These are phyloP conservation scores for Alternaria atra DNA, from an alignment of 2,329 filamentous ascomycete genomes.

Conservation along the genomic window DNA sequence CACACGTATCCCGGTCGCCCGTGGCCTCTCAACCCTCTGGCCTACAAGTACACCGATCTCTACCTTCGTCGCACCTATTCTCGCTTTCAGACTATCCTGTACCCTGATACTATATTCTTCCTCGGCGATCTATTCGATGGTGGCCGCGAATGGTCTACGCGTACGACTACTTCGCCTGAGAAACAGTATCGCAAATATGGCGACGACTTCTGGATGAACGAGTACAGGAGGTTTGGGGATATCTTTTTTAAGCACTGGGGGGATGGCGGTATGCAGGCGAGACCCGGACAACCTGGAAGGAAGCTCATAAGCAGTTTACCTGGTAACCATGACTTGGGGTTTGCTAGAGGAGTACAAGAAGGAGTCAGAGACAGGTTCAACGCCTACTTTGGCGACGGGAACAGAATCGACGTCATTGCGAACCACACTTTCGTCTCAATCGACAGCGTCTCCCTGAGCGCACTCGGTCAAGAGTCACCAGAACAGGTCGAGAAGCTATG, in stretches of 20 bases:
- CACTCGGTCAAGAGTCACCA: constrained; percentile 65
- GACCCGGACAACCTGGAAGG: constrained; percentile 70
- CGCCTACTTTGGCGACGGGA: constrained; percentile 89
- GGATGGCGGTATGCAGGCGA: constrained; percentile 63
- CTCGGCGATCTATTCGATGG: constrained; percentile 95
- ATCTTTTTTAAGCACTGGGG: constrained; percentile 82
- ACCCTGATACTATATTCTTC: constrained; percentile 90
- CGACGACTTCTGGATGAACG: constrained; percentile 82
- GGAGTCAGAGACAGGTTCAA: constrained; percentile 84
- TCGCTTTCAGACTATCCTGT: constrained; percentile 76
- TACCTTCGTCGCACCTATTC: constrained; percentile 86
- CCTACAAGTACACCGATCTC: constrained; percentile 81
- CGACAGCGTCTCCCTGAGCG: constrained; percentile 87
- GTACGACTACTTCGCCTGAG: constrained; percentile 62
- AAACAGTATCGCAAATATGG: constrained; percentile 79
- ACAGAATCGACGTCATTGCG: constrained; percentile 87
- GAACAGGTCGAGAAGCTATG: constrained; percentile 71
- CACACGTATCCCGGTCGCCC: constrained; percentile 91
- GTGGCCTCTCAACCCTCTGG: constrained; percentile 73
- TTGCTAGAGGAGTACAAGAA: constrained; percentile 83
- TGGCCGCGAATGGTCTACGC: constrained; percentile 91
- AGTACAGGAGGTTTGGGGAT: constrained; percentile 84
- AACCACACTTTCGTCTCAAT: constrained; percentile 96
- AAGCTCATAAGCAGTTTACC: constrained; percentile 87
- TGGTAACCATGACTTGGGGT: constrained; percentile 94